Evolutionary conservation across 768 basidiomycete genomes (phyloP).

Genomic region (Pseudohyphozyma bogoriensis): DNA sequence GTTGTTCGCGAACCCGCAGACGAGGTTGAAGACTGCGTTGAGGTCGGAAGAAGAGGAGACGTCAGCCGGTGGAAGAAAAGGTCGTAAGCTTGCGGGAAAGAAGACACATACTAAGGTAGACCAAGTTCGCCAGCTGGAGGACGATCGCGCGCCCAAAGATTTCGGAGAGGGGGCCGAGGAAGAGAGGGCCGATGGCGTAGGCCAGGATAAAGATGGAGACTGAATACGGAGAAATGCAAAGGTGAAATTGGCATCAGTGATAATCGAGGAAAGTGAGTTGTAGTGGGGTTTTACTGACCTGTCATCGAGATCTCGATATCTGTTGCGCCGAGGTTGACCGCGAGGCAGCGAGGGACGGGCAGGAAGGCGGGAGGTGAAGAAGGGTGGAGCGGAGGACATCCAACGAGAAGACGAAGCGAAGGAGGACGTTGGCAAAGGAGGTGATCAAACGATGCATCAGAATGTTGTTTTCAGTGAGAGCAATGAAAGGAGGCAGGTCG

Average conservation of each 20-base stretch:
- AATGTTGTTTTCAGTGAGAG: not conserved
- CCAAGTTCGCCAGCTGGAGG: slow-evolving; percentile 55
- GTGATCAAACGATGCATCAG: not conserved
- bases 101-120: slow-evolving; percentile 48
- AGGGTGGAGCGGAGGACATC: not conserved
- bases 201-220: not conserved
- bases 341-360: not conserved
- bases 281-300: slow-evolving; percentile 55
- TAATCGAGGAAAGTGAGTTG: slow-evolving; percentile 40
- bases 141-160: slow-evolving; percentile 58
- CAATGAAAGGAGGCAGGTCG: not conserved
- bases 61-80: no score
- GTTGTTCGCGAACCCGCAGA: slow-evolving; percentile 53
- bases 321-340: not conserved
- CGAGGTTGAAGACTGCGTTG: slow-evolving; percentile 43
- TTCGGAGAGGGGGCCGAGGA: slow-evolving; percentile 53
- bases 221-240: not conserved
- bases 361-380: not conserved
- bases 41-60: not conserved
- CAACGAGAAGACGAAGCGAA: no score
- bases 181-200: slow-evolving; percentile 25
- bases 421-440: not conserved
- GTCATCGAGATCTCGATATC: slow-evolving; percentile 47
- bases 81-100: not conserved
- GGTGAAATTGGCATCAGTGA: slow-evolving; percentile 46